Conservation (phyloP, 2,329 filamentous ascomycete genomes). For the Magnaporthiopsis incrustans region DNA sequence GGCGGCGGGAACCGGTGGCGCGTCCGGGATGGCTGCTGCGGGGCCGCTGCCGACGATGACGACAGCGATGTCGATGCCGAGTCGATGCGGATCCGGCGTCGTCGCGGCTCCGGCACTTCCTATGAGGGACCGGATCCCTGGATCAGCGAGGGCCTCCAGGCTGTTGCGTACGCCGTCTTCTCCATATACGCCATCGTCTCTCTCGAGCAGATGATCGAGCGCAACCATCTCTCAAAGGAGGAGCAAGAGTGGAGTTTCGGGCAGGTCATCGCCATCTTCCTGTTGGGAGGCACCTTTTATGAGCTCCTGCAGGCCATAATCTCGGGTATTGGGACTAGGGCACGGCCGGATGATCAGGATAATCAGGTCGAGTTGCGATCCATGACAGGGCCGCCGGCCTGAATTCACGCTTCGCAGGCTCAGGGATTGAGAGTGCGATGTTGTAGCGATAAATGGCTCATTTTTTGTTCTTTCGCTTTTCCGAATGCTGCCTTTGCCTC, state of each 20-base stretch:
- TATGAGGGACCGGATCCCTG: not conserved
- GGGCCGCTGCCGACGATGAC: not conserved
- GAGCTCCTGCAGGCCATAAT: not conserved
- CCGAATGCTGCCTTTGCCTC: not conserved
- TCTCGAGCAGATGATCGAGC: constrained; percentile 3
- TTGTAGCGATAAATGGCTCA: not conserved
- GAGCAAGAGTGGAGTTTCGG: constrained; percentile 7
- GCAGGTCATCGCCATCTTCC: constrained; percentile 5
- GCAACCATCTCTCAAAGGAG: constrained; percentile 1
- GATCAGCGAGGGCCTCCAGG: not conserved
- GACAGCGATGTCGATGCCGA: not conserved
- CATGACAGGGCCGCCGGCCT: not conserved
- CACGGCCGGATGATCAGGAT: too few species aligned
- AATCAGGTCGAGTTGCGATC: not conserved
- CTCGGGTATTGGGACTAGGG: not conserved
- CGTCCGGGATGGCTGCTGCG: not conserved
- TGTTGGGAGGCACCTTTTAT: constrained; percentile 1
- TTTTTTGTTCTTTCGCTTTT: not conserved
- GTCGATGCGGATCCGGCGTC: not conserved
- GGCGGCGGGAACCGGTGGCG: not conserved
- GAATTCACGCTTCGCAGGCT: not conserved
- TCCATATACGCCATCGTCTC: constrained; percentile 6
- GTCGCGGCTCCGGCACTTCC: not conserved
- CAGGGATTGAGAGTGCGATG: not conserved
- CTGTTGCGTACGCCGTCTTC: not conserved